phyloP scores from a whole-genome alignment of 2,329 filamentous ascomycete species.

The Aspergillus quadricinctus region DNA sequence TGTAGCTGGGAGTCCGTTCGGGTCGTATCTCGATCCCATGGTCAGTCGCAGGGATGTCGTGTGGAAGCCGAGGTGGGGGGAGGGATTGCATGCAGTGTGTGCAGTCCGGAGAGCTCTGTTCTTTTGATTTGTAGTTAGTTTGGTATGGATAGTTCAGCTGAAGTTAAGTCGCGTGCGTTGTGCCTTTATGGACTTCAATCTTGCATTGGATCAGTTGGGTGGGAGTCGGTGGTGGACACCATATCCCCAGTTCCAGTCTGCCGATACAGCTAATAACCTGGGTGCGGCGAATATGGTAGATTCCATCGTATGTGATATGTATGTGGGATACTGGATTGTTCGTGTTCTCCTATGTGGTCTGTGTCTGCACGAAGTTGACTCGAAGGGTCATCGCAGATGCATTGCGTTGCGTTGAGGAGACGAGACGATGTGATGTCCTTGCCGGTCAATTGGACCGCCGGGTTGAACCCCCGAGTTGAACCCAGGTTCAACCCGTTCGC shows the following conservation, averaged over 20 bases:
- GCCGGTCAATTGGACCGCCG: background rate
- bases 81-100: background rate
- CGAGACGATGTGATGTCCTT: too few relatives aligned
- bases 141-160: background rate
- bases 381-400: background rate
- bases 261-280: too few relatives aligned
- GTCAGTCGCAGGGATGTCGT: background rate
- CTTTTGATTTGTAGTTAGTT: background rate
- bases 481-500: background rate
- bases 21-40: too few relatives aligned
- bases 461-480: background rate
- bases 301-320: too few relatives aligned
- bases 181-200: background rate
- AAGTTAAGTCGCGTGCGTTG: background rate
- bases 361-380: background rate
- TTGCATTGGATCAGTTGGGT: background rate
- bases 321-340: background rate
- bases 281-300: too few relatives aligned
- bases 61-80: background rate
- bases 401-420: background rate
- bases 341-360: background rate
- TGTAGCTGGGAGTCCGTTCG: too few relatives aligned
- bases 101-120: too few relatives aligned
- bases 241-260: too few relatives aligned
- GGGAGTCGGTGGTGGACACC: background rate